phyloP scores from a whole-genome alignment of 306 rosid genomes.

The Abrus pulchellus region DNA sequence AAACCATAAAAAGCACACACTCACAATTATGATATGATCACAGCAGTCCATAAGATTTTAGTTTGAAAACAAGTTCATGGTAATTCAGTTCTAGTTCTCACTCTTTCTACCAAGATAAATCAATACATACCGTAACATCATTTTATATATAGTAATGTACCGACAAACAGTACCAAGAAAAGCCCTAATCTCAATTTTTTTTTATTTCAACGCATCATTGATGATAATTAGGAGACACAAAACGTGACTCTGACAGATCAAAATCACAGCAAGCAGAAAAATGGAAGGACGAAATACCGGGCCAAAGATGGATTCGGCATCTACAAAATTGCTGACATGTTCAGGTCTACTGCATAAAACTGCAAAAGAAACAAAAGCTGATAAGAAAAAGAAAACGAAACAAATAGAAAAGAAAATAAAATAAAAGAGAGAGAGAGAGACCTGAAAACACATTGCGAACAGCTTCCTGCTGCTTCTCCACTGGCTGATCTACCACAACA shows the following conservation, averaged over 20 bases:
- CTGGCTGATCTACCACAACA: constrained; percentile 67
- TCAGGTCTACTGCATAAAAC: constrained; percentile 92
- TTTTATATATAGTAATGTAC: background rate
- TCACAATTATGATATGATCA: constrained; percentile 4
- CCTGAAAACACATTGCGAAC: constrained; percentile 91
- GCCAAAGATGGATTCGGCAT: constrained; percentile 85
- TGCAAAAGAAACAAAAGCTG: constrained; percentile 45
- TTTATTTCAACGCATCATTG: background rate
- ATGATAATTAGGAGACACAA: constrained; percentile 8
- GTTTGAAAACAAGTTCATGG: constrained; percentile 31
- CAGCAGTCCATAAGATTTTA: constrained; percentile 12
- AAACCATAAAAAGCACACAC: background rate
- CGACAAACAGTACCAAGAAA: constrained; percentile 12
- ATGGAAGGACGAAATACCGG: constrained; percentile 59
- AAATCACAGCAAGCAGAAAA: constrained; percentile 19
- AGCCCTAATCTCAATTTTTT: background rate
- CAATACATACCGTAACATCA: background rate
- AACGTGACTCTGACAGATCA: background rate
- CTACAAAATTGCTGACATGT: constrained; percentile 88
- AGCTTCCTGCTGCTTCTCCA: constrained; percentile 88
- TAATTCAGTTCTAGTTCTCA: constrained; percentile 11
- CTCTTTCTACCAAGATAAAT: constrained; percentile 25
- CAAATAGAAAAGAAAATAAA: background rate
- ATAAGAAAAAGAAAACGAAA: background rate
- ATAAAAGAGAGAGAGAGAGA: constrained; percentile 36